Evolutionary conservation across 2,329 filamentous ascomycete genomes (phyloP).

Genomic region (Periconia macrospinosa): DNA sequence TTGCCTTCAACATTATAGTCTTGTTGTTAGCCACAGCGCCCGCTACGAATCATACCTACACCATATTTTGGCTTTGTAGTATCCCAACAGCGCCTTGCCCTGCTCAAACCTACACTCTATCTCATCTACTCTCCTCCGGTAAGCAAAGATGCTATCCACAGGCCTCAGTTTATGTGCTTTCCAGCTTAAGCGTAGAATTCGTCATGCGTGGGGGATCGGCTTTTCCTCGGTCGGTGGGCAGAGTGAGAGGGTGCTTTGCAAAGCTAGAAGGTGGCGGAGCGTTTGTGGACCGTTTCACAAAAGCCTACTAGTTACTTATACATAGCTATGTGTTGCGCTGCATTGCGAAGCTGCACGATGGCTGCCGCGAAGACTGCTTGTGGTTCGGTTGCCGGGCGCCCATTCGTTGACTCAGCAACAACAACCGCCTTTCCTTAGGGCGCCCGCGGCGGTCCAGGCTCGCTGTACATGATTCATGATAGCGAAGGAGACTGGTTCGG

Average conservation of each 20-base stretch:
- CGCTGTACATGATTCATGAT: too few relatives aligned
- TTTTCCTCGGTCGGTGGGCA: conserved; percentile 15
- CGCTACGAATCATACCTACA: conserved; percentile 8
- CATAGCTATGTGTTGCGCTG: background rate
- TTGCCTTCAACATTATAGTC: conserved; percentile 17
- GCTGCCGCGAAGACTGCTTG: background rate
- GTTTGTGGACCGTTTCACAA: background rate
- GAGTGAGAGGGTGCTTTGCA: conserved; percentile 11
- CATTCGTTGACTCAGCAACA: background rate
- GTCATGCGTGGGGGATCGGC: conserved; percentile 11
- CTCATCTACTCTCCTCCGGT: conserved; percentile 14
- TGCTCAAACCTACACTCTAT: conserved; percentile 9
- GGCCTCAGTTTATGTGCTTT: too few relatives aligned
- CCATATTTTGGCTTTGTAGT: conserved; percentile 14
- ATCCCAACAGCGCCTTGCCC: conserved; percentile 10
- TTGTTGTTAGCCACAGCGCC: conserved; percentile 12
- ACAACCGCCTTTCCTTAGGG: too few relatives aligned
- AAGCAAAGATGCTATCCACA: conserved; percentile 16
- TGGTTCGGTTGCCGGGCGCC: background rate
- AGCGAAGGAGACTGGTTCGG: too few relatives aligned
- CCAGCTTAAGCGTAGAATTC: conserved; percentile 16
- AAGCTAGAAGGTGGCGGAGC: conserved; percentile 12
- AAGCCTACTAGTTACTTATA: background rate
- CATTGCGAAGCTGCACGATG: background rate
- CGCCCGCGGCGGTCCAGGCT: too few relatives aligned